Conservation (phyloP, 2,329 filamentous ascomycete genomes). For the Rhexocercosporidium sp. region DNA sequence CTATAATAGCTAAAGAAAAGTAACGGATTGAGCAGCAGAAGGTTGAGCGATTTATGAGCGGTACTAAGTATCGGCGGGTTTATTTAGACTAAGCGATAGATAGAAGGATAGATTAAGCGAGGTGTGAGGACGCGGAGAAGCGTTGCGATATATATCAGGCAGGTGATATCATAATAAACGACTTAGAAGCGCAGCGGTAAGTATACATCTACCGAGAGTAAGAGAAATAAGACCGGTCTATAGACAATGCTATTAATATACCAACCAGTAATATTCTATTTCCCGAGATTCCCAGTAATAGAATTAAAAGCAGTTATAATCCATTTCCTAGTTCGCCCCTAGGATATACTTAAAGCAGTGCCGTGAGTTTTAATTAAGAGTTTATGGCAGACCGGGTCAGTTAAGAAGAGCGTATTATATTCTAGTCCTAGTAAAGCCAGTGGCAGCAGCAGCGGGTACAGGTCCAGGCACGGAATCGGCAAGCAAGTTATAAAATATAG, state of each 20-base stretch:
- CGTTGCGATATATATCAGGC: background rate
- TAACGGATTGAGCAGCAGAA: background rate
- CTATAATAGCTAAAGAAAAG: conserved; percentile 1
- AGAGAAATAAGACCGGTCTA: conserved; percentile 7
- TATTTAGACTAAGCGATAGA: conserved; percentile 3
- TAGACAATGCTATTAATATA: conserved; percentile 6
- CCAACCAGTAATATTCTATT: background rate
- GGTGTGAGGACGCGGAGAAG: conserved; percentile 1
- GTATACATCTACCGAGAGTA: background rate
- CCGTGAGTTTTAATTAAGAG: conserved; percentile 4
- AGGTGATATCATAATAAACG: conserved; percentile 1
- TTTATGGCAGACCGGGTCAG: background rate
- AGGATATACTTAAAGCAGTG: background rate
- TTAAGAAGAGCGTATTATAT: background rate
- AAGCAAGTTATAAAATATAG: conserved; percentile 11
- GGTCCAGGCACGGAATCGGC: conserved; percentile 7
- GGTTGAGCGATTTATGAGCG: no score
- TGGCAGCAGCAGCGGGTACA: conserved; percentile 1
- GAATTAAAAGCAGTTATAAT: conserved; percentile 1
- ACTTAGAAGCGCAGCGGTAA: conserved; percentile 1
- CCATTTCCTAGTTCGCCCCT: conserved; percentile 1
- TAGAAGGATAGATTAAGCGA: background rate
- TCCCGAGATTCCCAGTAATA: background rate
- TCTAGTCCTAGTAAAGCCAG: conserved; percentile 7
- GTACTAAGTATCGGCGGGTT: background rate